These are phyloP conservation scores for Sorghum bicolor DNA, from an alignment of 176 grass and related monocot species.

Conservation along the genomic window Sorghum_bicolor_NCBIv3 NC_012872.2:70122501-70123000, in stretches of 20 bases:
- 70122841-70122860: constrained; percentile 53
- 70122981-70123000: too few species aligned
- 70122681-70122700: constrained; percentile 70
- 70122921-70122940: too few species aligned
- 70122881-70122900: too few species aligned
- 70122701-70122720: constrained; percentile 53
- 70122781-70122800: not conserved
- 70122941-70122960: too few species aligned
- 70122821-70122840: constrained; percentile 12
- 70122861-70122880: too few species aligned
- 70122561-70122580: constrained; percentile 88
- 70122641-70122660: constrained; percentile 99
- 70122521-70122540: constrained; percentile 81
- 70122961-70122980: too few species aligned
- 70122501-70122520: constrained; percentile 62
- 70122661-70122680: constrained; percentile 89
- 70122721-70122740: constrained; percentile 16
- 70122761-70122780: constrained; percentile 49
- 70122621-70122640: constrained; percentile 82
- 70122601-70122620: constrained; percentile 75
- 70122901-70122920: too few species aligned
- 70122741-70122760: not conserved
- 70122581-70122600: constrained; percentile 98
- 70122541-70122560: constrained; percentile 94
- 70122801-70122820: constrained; percentile 39